Percentiles rank a stretch among this genome's conserved stretches.
phyloP scores from a whole-genome alignment of 257 asterid genomes.

The Oldenlandia corymbosa region DNA sequence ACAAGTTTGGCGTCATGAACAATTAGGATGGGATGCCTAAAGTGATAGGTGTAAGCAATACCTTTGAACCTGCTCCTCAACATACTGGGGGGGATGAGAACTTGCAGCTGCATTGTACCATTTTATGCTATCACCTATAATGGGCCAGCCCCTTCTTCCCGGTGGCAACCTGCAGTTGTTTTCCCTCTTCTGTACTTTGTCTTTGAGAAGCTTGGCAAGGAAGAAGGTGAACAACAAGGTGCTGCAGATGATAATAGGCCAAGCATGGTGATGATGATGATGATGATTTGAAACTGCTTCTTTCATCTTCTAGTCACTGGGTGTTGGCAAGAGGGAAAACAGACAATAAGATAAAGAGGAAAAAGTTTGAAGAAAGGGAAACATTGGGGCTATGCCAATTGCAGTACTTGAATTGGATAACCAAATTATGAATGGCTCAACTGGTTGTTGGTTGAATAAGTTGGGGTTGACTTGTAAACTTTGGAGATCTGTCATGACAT shows the following conservation, averaged over 20 bases:
- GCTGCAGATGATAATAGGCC: conserved; percentile 27
- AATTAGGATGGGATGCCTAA: neutral
- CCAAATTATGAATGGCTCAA: neutral
- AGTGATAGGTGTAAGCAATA: neutral
- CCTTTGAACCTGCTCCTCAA: conserved; percentile 66
- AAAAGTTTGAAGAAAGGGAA: too few species aligned
- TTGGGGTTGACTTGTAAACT: conserved; percentile 1
- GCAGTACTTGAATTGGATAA: neutral
- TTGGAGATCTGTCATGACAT: neutral
- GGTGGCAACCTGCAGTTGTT: conserved; percentile 52
- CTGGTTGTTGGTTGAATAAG: neutral
- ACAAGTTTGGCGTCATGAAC: neutral
- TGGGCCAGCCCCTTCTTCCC: conserved; percentile 76
- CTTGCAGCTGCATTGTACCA: conserved; percentile 89
- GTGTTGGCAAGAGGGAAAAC: conserved; percentile 7
- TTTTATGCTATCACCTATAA: conserved; percentile 65
- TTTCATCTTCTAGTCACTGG: conserved; percentile 25
- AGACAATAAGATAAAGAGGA: conserved; percentile 1
- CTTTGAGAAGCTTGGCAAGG: conserved; percentile 21
- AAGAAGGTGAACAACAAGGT: conserved; percentile 24
- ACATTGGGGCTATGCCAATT: neutral
- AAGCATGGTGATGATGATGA: conserved; percentile 6
- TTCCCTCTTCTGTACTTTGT: conserved; percentile 9
- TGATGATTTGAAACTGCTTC: conserved; percentile 10
- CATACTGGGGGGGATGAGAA: conserved; percentile 78